phyloP scores from a whole-genome alignment of 345 rosid genomes.

The Dovyalis caffra region DNA sequence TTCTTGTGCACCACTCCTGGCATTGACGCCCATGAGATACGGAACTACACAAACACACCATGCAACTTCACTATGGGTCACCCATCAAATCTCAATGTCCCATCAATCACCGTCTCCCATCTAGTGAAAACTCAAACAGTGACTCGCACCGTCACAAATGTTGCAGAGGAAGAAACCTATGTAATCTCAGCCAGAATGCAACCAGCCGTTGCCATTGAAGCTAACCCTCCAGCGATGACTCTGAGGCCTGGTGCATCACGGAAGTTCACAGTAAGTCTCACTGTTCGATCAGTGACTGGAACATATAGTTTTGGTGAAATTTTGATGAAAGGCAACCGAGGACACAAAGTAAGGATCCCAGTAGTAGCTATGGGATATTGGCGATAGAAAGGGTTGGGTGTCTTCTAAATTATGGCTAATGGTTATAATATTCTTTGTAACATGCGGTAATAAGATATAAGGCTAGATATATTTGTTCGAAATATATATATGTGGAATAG shows the following conservation, averaged over 20 bases:
- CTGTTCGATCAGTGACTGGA: constrained; percentile 63
- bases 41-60: constrained; percentile 63
- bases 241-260: constrained; percentile 62
- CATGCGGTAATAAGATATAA: constrained; percentile 47
- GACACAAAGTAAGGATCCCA: constrained; percentile 83
- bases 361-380: constrained; percentile 78
- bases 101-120: constrained; percentile 82
- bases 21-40: constrained; percentile 67
- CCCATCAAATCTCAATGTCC: constrained; percentile 84
- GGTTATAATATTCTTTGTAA: constrained; percentile 58
- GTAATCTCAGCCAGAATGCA: constrained; percentile 77
- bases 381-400: constrained; percentile 40
- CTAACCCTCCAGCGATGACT: constrained; percentile 85
- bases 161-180: constrained; percentile 84
- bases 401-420: constrained; percentile 15
- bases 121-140: constrained; percentile 65
- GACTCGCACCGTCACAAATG: constrained; percentile 77
- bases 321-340: constrained; percentile 85
- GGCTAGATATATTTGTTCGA: constrained; percentile 34
- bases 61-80: constrained; percentile 78
- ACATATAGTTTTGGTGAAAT: constrained; percentile 82
- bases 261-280: constrained; percentile 61
- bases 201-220: constrained; percentile 78
- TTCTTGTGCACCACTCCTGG: constrained; percentile 98
- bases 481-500: constrained; percentile 31